phyloP scores from a whole-genome alignment of 306 rosid species.

The Betula pendula region DNA sequence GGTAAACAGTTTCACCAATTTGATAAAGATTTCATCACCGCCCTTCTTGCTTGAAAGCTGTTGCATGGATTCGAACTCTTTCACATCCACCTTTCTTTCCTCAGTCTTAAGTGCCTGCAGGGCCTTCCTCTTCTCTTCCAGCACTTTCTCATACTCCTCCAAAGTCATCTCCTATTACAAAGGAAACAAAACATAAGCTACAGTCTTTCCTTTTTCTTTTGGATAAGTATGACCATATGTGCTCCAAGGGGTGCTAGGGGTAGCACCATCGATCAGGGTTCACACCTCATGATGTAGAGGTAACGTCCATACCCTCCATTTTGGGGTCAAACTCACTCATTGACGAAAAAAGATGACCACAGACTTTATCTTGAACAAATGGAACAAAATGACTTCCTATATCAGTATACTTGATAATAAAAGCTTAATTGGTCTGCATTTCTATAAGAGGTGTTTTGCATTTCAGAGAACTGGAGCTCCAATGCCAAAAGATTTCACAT shows the following conservation, averaged over 20 bases:
- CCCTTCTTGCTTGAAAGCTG: slow-evolving; percentile 88
- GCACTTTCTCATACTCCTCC: slow-evolving; percentile 88
- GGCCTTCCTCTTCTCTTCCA: slow-evolving; percentile 87
- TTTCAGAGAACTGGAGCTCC: not conserved
- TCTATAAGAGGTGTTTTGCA: not conserved
- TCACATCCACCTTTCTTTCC: slow-evolving; percentile 79
- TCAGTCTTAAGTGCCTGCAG: slow-evolving; percentile 68
- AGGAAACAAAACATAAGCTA: slow-evolving; percentile 21
- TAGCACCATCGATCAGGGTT: not conserved
- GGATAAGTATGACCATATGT: not conserved
- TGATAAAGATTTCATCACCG: slow-evolving; percentile 65
- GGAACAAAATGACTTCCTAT: not conserved
- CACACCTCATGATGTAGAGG: not conserved
- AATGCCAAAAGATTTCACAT: not conserved
- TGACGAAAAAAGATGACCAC: not conserved
- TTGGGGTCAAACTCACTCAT: slow-evolving; percentile 1
- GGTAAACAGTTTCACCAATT: slow-evolving; percentile 55
- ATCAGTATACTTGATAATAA: not conserved
- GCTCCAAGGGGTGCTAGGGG: not conserved
- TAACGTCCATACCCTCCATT: not conserved
- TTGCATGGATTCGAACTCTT: slow-evolving; percentile 82
- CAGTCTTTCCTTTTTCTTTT: not conserved
- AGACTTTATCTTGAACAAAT: not conserved
- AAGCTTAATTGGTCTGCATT: not conserved
- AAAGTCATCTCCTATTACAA: slow-evolving; percentile 82